Percentiles rank a stretch among this genome's conserved stretches.
Conservation (phyloP, 2,329 filamentous ascomycete species). For the Penicillium sp. region DNA sequence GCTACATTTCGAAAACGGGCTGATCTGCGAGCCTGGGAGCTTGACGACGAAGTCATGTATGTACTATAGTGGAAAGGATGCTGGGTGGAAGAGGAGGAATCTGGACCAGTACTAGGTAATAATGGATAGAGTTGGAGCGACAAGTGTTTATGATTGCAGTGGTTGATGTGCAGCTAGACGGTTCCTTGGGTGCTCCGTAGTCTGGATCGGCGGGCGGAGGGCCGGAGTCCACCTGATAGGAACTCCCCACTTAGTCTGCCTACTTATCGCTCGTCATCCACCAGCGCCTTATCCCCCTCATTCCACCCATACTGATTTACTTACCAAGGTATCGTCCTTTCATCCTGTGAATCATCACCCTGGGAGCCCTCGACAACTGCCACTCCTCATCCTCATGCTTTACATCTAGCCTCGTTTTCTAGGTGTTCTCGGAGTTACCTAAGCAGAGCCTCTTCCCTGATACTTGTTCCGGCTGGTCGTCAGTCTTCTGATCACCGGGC, state of each 20-base stretch:
- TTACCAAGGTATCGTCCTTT: neutral
- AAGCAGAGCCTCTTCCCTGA: constrained; percentile 11
- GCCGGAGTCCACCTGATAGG: constrained; percentile 23
- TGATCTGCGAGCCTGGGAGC: constrained; percentile 1
- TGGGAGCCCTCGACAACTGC: neutral
- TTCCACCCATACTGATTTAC: neutral
- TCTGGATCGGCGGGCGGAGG: constrained; percentile 10
- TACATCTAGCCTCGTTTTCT: neutral
- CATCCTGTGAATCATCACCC: neutral
- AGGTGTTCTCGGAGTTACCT: constrained; percentile 4
- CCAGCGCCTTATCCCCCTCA: constrained; percentile 8
- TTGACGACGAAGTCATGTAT: constrained; percentile 14
- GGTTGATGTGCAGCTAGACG: neutral
- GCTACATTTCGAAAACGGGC: constrained; percentile 12
- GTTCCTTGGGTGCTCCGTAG: neutral
- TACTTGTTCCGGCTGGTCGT: neutral
- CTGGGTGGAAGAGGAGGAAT: neutral
- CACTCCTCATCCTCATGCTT: neutral
- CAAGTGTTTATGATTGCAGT: neutral
- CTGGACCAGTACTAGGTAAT: constrained; percentile 5
- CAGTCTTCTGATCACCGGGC: constrained; percentile 7
- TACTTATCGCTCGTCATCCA: constrained; percentile 26
- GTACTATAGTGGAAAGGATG: constrained; percentile 20
- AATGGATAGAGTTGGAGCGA: constrained; percentile 18
- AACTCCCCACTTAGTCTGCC: constrained; percentile 25